A percentile compares a stretch with the other conserved stretches of the same genome.
phyloP scores from a whole-genome alignment of 176 grass and related monocot genomes.

The Urochloa ruziziensis region DNA sequence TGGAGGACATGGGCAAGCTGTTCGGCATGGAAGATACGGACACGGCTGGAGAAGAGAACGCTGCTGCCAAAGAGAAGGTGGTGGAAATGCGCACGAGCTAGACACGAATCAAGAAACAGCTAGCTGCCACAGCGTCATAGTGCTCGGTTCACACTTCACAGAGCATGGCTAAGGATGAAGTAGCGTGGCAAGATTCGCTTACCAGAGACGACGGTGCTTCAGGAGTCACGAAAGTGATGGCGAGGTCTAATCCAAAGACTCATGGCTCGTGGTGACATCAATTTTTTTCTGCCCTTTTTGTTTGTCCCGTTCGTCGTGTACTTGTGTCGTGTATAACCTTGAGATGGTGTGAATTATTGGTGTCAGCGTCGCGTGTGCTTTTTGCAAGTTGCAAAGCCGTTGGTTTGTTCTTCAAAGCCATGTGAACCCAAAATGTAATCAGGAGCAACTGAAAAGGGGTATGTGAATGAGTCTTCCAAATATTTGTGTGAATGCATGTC shows the following conservation, averaged over 20 bases:
- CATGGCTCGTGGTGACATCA: not conserved
- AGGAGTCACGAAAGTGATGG: not conserved
- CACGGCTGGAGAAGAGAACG: not conserved
- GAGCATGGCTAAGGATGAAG: not conserved
- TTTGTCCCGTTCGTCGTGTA: not conserved
- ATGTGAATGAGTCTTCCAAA: too few relatives aligned
- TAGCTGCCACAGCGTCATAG: not conserved
- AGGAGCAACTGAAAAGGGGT: not conserved
- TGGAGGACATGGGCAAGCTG: constrained; percentile 59
- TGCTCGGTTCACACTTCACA: not conserved
- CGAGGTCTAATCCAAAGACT: not conserved
- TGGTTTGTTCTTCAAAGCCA: not conserved
- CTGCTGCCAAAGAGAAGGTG: not conserved
- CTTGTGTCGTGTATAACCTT: not conserved
- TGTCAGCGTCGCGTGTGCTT: constrained; percentile 3
- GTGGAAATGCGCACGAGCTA: constrained; percentile 26
- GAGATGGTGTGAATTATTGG: not conserved
- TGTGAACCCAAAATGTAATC: not conserved
- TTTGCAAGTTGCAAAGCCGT: not conserved
- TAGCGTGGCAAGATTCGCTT: constrained; percentile 6
- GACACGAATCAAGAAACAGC: not conserved
- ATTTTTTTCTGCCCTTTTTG: not conserved
- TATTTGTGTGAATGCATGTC: not conserved
- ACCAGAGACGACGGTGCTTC: too few relatives aligned
- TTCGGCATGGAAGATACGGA: constrained; percentile 36